Base-by-base conservation (phyloP, 768 basidiomycete genomes). In the Clathrus columnatus region DNA sequence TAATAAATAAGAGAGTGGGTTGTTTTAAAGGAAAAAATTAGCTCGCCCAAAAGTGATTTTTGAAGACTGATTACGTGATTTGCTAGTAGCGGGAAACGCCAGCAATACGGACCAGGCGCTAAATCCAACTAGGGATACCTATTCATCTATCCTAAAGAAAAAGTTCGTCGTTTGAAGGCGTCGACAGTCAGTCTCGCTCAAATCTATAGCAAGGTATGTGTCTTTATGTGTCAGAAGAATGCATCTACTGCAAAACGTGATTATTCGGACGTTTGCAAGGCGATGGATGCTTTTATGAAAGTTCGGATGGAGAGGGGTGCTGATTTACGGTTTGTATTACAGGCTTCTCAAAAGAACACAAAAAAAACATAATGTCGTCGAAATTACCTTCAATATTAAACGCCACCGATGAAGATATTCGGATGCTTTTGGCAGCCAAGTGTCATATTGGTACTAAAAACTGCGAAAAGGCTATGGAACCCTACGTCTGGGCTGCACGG, bases 401-500 rank as follows among this genome's bases (percentile, higher is more conserved):
- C 68, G 90, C 93, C 45, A 94, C 92, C 54, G 94, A 98, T 73
- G 94, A 97, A 77, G 95, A 98, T 73, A 94, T 97, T 64, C 89
- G 90, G 73, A 83, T 91, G 63, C 80, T 98, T 67, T 80, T 98
- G 59, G 85, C 93, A 67, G 96, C 96, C 20, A 91, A 97, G 77
- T 87, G 84, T 72, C 95, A 97, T 70, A 87, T 98, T 61, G 95
- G 94, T 69, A 91, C 87, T 62, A 98, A 98, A 87, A 96, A 97
- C 75, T 95, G 93, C 77, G 95, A 98, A 71, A 96, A 93, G 83
- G 88, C 93, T 73, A 99, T 99, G 96, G 83, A 87, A 67, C 79
- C 90, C 54, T 99, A 99, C 73, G 91, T 99, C 73, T 98, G 85
- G 86, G 98, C 94, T 78, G 78, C 95, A 70, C 82, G 96, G 68